These are phyloP conservation scores for Phytophthora ohioensis DNA, from an alignment of 352 stramenopile genomes.

Conservation along the genomic window DNA sequence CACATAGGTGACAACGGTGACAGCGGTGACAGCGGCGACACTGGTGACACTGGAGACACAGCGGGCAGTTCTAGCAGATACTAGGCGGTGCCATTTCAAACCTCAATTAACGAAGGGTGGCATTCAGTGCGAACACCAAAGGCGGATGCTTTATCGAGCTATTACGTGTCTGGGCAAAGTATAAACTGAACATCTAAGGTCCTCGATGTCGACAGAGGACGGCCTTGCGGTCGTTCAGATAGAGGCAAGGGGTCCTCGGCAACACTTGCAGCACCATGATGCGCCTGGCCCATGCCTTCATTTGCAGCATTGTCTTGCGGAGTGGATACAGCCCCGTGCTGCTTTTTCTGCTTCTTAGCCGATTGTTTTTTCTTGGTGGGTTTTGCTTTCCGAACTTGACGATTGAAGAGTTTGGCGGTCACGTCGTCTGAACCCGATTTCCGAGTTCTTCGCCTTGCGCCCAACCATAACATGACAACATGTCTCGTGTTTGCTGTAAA, in stretches of 20 bases:
- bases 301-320: neutral
- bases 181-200: conserved; percentile 4
- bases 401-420: neutral
- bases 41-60: neutral
- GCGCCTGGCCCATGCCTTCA: neutral
- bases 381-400: conserved; percentile 6
- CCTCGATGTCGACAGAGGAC: neutral
- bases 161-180: neutral
- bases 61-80: too few species aligned
- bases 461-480: conserved; percentile 14
- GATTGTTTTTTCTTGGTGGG: neutral
- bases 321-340: neutral
- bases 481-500: conserved; percentile 5
- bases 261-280: too few species aligned
- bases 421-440: neutral
- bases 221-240: neutral
- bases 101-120: neutral
- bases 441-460: neutral
- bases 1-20: neutral
- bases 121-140: too few species aligned
- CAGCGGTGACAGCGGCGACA: neutral
- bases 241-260: neutral
- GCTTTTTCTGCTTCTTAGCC: neutral
- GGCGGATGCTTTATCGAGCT: neutral
- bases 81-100: neutral